Conservation (phyloP, 1,284 basidiomycete species). For the Polyporus tsugae region DNA sequence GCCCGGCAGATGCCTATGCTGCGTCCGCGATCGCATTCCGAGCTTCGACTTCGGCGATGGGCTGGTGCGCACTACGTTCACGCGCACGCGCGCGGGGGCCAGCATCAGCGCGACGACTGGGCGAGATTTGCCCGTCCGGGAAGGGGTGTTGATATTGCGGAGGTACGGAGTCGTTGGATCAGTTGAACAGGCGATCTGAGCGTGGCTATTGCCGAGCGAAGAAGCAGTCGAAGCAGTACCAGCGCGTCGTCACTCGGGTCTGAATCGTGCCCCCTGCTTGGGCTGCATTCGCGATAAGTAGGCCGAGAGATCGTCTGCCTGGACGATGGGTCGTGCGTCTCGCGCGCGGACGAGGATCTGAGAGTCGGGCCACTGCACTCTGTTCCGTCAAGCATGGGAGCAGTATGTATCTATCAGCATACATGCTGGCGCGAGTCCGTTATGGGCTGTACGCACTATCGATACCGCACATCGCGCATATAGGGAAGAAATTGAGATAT, state of each 20-base stretch:
- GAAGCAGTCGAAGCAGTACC: background rate
- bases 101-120: constrained; percentile 1
- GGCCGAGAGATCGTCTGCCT: background rate
- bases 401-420: background rate
- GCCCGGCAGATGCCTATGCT: constrained; percentile 9
- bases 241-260: background rate
- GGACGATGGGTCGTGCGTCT: background rate
- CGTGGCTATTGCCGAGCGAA: constrained; percentile 1
- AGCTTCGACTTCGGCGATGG: background rate
- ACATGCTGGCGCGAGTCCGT: background rate
- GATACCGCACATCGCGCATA: background rate
- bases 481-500: background rate
- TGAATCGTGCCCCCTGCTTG: background rate
- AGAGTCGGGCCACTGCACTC: background rate
- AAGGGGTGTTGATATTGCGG: constrained; percentile 7
- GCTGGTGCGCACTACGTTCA: background rate
- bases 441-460: background rate
- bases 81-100: background rate
- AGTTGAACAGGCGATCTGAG: constrained; percentile 18
- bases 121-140: constrained; percentile 10
- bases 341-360: background rate
- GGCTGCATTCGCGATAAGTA: background rate
- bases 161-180: constrained; percentile 7
- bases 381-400: background rate
- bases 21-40: background rate